These are phyloP conservation scores for Metschnikowia drakensbergensis DNA, from an alignment of 805 yeast genomes.

Conservation along the genomic window DNA sequence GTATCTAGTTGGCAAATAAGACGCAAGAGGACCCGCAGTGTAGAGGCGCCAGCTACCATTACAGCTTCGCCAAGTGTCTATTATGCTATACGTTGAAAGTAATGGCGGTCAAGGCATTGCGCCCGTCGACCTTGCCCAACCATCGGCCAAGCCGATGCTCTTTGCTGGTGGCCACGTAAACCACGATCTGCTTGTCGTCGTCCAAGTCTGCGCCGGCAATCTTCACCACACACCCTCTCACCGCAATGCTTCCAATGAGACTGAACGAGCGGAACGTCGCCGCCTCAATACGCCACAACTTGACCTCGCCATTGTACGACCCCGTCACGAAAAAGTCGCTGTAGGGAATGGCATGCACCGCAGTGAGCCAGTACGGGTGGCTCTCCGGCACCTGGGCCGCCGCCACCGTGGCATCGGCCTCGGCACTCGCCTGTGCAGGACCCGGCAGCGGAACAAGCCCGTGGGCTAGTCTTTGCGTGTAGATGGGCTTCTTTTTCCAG, in stretches of 20 bases:
- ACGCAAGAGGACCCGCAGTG: too few relatives aligned
- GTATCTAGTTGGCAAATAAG: too few relatives aligned
- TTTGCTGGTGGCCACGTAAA: conserved; percentile 66
- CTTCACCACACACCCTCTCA: conserved; percentile 66
- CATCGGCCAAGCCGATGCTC: conserved; percentile 91
- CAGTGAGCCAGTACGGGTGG: conserved; percentile 83
- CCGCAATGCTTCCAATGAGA: conserved; percentile 52
- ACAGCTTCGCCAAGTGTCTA: not conserved
- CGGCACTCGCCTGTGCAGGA: conserved; percentile 39
- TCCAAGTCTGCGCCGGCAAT: conserved; percentile 53
- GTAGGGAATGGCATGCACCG: conserved; percentile 77
- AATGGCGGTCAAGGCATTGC: conserved; percentile 59
- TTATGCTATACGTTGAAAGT: conserved; percentile 27
- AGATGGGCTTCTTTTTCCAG: conserved; percentile 84
- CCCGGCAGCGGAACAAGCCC: conserved; percentile 55
- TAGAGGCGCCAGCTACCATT: too few relatives aligned
- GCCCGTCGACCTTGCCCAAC: conserved; percentile 57
- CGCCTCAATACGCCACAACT: conserved; percentile 72
- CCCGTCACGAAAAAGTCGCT: conserved; percentile 83
- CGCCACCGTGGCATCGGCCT: conserved; percentile 52
- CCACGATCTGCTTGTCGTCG: conserved; percentile 46
- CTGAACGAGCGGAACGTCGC: conserved; percentile 61
- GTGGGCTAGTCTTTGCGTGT: conserved; percentile 67
- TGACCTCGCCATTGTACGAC: conserved; percentile 77
- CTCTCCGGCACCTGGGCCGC: conserved; percentile 58